Evolutionary conservation across 306 rosid genomes (phyloP).

Genomic region (Dalbergia cochinchinensis): DNA sequence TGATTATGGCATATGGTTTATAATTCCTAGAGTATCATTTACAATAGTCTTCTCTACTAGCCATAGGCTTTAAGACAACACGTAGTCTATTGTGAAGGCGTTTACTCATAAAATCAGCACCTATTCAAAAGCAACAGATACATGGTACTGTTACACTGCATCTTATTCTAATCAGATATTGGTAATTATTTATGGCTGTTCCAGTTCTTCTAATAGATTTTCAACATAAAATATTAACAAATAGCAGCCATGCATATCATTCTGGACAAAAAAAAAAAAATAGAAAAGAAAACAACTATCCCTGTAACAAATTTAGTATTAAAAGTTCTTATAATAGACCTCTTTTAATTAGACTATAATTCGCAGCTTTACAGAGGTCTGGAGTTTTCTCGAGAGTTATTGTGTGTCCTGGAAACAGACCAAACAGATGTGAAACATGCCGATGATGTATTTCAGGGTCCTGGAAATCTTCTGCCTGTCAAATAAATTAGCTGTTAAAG

Average conservation of each 20-base stretch:
- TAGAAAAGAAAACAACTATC: constrained; percentile 32
- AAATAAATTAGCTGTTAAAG: constrained; percentile 24
- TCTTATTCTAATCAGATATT: constrained; percentile 21
- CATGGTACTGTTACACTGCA: not conserved
- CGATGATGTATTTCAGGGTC: constrained; percentile 88
- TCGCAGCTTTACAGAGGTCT: constrained; percentile 80
- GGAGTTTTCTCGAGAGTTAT: constrained; percentile 75
- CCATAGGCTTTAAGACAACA: not conserved
- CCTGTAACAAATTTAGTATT: constrained; percentile 22
- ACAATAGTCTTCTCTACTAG: too few species aligned
- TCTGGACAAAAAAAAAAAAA: not conserved
- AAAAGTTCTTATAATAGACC: constrained; percentile 59
- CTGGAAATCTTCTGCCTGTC: constrained; percentile 84
- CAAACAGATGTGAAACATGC: constrained; percentile 86
- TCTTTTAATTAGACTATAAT: constrained; percentile 74
- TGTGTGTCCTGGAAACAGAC: constrained; percentile 92
- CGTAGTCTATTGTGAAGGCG: not conserved
- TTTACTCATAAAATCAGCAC: not conserved
- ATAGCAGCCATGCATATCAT: not conserved
- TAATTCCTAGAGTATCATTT: not conserved
- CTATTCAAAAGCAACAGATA: constrained; percentile 7
- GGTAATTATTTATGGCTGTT: constrained; percentile 3
- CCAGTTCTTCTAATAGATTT: constrained; percentile 1
- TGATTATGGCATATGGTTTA: not conserved
- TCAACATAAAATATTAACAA: not conserved